Base-by-base conservation (phyloP, 495 filamentous ascomycete species). In the Pseudotulostoma volvatum region DNA sequence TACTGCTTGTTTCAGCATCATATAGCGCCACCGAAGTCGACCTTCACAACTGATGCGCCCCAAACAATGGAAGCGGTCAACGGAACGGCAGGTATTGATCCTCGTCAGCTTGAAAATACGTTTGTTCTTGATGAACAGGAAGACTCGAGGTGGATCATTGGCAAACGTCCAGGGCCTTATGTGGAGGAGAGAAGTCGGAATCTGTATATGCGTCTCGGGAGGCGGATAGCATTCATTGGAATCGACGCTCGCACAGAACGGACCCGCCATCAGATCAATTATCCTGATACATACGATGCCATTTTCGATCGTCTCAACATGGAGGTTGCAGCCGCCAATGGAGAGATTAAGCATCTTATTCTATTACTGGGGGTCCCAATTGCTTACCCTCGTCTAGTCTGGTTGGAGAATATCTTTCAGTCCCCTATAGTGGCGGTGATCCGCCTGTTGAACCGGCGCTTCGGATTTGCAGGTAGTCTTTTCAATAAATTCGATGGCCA, bases 1-100 rank as follows among this genome's bases (percentile, higher is more conserved):
- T 94, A 94, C 52, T 74, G 86, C 56, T 69, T 96, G 14, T 94
- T 96, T 61, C 88, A 94, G 62, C 88, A 94, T 42, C 88, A 96
- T 44, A 64, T 87, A 18, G 66, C 84, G 11, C 86, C 85, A 11
- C 84, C 84, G 8, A 64, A 69, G 41, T 83, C 78, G 3, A 90
- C 86, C 2, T 93, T 78, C 53, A 90, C 82, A 8, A 83, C 83
- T 0, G 74, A 77, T 50, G 64, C 69, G 4, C 65, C 72, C 3
- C 59, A 69, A 43, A 76, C 71, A 9, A 70, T 59, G 51, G 53
- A 54, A 16, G 57, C 58, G 8, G 42, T 61, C 34, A 59, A 68
- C 25, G 72, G 68, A 4, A 66, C 59, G 1, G 59, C 66, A 13
- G 68, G 67, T 4, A 49, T 61, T 7, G 82, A 88, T 47, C 70